Conservation (phyloP, 208 protist species). For the Novymonas esmeraldas region DNA sequence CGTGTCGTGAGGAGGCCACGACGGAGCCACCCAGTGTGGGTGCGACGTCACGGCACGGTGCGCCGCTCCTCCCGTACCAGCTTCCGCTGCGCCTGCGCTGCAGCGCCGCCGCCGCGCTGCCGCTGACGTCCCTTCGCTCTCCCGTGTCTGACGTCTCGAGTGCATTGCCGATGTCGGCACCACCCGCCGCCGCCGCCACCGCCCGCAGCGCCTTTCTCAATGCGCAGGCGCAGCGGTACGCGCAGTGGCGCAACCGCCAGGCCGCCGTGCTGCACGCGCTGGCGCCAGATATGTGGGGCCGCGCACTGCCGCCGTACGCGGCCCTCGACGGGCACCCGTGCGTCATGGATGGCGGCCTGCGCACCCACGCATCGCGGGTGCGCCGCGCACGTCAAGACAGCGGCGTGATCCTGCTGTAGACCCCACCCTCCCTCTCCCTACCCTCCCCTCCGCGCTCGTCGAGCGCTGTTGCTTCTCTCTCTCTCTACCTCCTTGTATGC, state of each 20-base stretch:
- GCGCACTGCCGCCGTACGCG: constrained; percentile 36
- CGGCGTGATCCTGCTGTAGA: constrained; percentile 19
- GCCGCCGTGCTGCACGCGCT: constrained; percentile 25
- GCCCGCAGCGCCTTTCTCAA: constrained; percentile 4
- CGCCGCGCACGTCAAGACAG: constrained; percentile 8
- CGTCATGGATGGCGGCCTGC: constrained; percentile 31
- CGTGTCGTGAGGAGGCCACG: too few relatives aligned
- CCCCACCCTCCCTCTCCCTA: background rate
- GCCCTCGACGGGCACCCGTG: constrained; percentile 20
- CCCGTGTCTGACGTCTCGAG: too few relatives aligned
- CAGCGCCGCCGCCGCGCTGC: background rate
- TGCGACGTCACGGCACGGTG: background rate
- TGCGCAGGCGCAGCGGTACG: constrained; percentile 25
- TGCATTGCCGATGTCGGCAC: background rate
- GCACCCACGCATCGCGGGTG: constrained; percentile 9
- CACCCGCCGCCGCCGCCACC: background rate
- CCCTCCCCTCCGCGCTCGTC: background rate
- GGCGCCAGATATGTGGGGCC: constrained; percentile 38
- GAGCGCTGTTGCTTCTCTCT: background rate
- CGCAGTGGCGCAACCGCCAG: constrained; percentile 29
- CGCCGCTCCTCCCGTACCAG: constrained; percentile 15
- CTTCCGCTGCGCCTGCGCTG: constrained; percentile 22
- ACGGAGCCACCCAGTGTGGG: background rate
- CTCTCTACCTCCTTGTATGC: too few relatives aligned
- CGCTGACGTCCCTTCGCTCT: too few relatives aligned